Base-by-base conservation (phyloP, 768 basidiomycete species). In the Galerina marginata region DNA sequence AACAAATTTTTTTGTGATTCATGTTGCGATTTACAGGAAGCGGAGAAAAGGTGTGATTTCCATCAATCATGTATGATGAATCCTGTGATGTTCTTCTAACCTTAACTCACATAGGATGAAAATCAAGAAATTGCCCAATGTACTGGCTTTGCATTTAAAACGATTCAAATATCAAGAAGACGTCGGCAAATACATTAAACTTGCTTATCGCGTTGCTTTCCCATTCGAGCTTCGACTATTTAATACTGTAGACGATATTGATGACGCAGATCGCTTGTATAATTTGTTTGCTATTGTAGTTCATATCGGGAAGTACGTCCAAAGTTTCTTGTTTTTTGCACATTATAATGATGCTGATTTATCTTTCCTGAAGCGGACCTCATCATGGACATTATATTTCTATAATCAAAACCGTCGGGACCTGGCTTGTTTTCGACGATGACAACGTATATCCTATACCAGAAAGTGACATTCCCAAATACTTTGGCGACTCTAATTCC, bases 1-100 rank as follows among this genome's bases (percentile, higher is more conserved):
- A 98, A 99, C 81, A 99, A 99, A 77, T 99, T 98, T 72, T 97
- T 93, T 74, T 99, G 97, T 72, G 97, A 99, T 73, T 87, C 90
- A 15, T 99, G 97, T 73, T 96, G 96, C 69, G 95, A 95, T 58
- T 77, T 99, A 26, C 96, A 98, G 69, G 97, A 99, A 75, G 97
- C 97, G 2, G 97, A 99, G 80, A 96, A 96, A 81, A 83, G 96
- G 96, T 92, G 67, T 66, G 85, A 77, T 33, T 46, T 43, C 56
- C 20, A 38, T 58, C 39, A 47, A 60, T 60, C 6, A 33, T 43
- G 25, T 58, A 51, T 36, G 14, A 33, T 6, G n/a, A 20, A 53
- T 39, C 11, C 40, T 20, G 23, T 37, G 47, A 45, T 45, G 43
- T 58, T 26, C 46, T 33, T 61, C 56, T 29, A 60, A 62, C 55